Base-by-base conservation (phyloP, 2,329 filamentous ascomycete genomes). In the Sporothrix globosa region DNA sequence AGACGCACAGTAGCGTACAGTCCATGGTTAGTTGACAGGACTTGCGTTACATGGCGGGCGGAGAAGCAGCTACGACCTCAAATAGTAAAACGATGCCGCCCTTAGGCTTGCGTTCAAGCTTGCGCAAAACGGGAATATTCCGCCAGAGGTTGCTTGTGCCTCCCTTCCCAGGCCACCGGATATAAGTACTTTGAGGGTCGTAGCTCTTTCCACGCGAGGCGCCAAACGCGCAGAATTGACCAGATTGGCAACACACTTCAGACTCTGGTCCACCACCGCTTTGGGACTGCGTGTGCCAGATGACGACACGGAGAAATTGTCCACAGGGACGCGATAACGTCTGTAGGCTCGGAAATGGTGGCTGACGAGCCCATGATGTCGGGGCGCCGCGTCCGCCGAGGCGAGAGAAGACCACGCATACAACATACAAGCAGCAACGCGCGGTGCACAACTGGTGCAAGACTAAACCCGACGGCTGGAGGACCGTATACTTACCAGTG, bases 1-100 rank as follows among this genome's bases (percentile, higher is more conserved):
- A 39, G 58, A 27, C 58, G 58, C 46, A 63, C 39, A 63, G 58
- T 46, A 63, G 58, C 58, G 27, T 46, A 27, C 58, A 21, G 11
- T 41, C 17, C 17, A 21, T 14, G 34, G 19, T 19, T 14, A 13
- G 3, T 24, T 21, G 50, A 19, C 50, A 60, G 56, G 19, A 41
- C 56, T 34, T 34, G 34, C 34, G 34, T 34, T 34, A 34, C 34
- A 34, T 34, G 34, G 34, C 34, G 34, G 34, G 7, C 34, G 34
- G 6, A 44, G 41, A 44, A 13, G 41, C 17, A 44, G 58, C 27
- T 19, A 21, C 2, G 54, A 21, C 17, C 6, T 39, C 3, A 5
- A 54, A 27, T 58, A 58, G 52, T 27, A 27, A 27, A 58, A 61
- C 21, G 6, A 19, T 34, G 34, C 44, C 21, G 58, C 44, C 58